Evolutionary conservation across 352 stramenopile species (phyloP).

Genomic region (Globisporangium alternatum): DNA sequence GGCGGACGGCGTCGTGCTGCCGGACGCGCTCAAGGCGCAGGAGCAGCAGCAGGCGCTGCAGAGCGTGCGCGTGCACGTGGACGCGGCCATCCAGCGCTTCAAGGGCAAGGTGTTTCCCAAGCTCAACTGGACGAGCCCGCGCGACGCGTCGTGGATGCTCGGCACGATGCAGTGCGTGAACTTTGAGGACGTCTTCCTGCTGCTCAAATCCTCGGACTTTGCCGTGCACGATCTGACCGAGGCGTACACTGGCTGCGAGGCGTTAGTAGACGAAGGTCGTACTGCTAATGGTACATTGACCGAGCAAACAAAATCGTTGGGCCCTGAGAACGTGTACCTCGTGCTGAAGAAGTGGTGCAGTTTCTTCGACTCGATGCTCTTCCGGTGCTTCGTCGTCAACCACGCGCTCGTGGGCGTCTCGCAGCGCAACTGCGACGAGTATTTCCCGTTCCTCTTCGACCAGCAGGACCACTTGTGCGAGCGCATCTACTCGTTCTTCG

Average conservation of each 20-base stretch:
- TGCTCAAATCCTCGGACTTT: conserved; percentile 86
- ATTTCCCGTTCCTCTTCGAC: conserved; percentile 85
- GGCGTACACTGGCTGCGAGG: conserved; percentile 66
- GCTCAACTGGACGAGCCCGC: conserved; percentile 93
- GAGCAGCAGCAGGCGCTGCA: conserved; percentile 33
- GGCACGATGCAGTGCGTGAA: conserved; percentile 69
- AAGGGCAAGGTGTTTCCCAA: conserved; percentile 85
- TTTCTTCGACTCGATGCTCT: conserved; percentile 94
- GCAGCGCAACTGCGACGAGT: conserved; percentile 91
- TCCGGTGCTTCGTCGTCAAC: conserved; percentile 91
- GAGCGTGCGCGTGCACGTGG: conserved; percentile 52
- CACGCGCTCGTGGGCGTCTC: conserved; percentile 84
- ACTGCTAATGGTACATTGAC: neutral
- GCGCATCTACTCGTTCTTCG: conserved; percentile 66
- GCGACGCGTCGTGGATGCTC: conserved; percentile 93
- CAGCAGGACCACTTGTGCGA: conserved; percentile 74
- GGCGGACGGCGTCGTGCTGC: conserved; percentile 62
- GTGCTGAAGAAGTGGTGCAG: conserved; percentile 95
- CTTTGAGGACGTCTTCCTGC: conserved; percentile 82
- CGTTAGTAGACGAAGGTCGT: conserved; percentile 14
- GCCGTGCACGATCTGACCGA: conserved; percentile 89
- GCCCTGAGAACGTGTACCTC: conserved; percentile 45
- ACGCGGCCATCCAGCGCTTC: conserved; percentile 58
- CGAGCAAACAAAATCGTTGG: neutral
- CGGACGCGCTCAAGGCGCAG: conserved; percentile 23